A percentile compares a stretch with the other conserved stretches of the same genome.
phyloP scores from a whole-genome alignment of 148 eudicot genomes.

The Gaultheria prostrata region DNA sequence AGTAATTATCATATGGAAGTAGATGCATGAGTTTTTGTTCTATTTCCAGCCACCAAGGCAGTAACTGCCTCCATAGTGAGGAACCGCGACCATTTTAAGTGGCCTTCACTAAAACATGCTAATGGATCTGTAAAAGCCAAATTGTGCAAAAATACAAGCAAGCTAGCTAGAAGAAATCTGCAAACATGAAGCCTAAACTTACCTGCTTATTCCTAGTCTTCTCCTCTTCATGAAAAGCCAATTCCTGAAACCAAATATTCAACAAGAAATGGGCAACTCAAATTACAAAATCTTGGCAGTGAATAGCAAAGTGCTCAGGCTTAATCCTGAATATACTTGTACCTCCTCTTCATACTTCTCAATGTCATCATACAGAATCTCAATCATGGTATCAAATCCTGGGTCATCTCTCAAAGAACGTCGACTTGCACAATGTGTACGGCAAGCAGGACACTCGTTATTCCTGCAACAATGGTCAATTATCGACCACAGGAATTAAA shows the following conservation, averaged over 20 bases:
- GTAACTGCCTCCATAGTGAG: background rate
- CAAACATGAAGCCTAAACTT: slow-evolving; percentile 2
- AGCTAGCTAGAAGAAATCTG: background rate
- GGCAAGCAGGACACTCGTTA: slow-evolving; percentile 62
- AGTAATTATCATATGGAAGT: background rate
- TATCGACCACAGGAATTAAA: background rate
- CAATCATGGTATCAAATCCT: slow-evolving; percentile 40
- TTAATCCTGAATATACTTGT: slow-evolving; percentile 18
- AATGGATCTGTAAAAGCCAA: slow-evolving; percentile 3
- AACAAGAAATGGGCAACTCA: slow-evolving; percentile 4
- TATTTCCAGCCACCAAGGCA: background rate
- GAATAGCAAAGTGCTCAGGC: background rate
- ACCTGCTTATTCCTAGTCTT: slow-evolving; percentile 51
- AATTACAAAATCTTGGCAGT: background rate
- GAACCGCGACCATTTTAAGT: background rate
- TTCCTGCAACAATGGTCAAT: slow-evolving; percentile 28
- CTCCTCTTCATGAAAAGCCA: slow-evolving; percentile 48
- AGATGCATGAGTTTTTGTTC: background rate
- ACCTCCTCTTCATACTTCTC: slow-evolving; percentile 63
- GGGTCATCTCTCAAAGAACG: slow-evolving; percentile 64
- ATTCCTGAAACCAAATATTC: slow-evolving; percentile 39
- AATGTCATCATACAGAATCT: slow-evolving; percentile 47
- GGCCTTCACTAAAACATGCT: background rate
- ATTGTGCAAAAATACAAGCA: background rate
- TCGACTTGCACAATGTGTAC: slow-evolving; percentile 59